Evolutionary conservation across 768 basidiomycete species (phyloP).

Genomic region (Nidularia sp.): DNA sequence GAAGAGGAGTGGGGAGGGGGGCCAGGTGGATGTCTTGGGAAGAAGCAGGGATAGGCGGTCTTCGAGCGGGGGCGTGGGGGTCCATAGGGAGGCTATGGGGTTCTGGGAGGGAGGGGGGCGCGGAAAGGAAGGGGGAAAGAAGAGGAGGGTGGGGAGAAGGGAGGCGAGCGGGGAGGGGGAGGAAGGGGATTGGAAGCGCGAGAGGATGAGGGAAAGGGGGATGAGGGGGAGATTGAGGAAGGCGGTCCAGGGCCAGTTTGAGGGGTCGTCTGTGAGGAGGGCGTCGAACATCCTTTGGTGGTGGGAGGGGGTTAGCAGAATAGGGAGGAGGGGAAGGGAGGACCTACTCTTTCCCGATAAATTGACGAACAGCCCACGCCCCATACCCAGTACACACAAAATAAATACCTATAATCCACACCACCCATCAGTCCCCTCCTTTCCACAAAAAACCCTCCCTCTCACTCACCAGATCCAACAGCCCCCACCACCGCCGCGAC

Average conservation of each 20-base stretch:
- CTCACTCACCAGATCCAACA: constrained; percentile 55
- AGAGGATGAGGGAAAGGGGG: constrained; percentile 62
- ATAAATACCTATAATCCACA: constrained; percentile 27
- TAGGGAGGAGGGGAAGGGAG: background rate
- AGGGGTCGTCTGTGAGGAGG: constrained; percentile 63
- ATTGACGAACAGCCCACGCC: constrained; percentile 63
- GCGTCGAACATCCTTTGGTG: constrained; percentile 52
- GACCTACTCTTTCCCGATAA: constrained; percentile 64
- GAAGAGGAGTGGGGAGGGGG: constrained; percentile 56
- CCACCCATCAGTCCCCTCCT: background rate
- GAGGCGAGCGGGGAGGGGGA: constrained; percentile 25
- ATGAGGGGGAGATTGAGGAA: constrained; percentile 73
- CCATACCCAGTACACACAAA: constrained; percentile 63
- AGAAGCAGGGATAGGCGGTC: constrained; percentile 18
- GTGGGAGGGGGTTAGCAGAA: background rate
- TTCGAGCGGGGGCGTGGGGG: constrained; percentile 31
- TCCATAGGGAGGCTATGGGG: constrained; percentile 44
- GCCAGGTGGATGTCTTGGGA: constrained; percentile 32
- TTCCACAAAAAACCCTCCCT: background rate
- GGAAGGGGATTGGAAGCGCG: constrained; percentile 43
- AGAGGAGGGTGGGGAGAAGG: constrained; percentile 40
- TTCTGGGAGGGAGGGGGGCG: constrained; percentile 25
- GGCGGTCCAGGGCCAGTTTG: constrained; percentile 73
- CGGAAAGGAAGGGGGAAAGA: constrained; percentile 42
- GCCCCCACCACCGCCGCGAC: constrained; percentile 47